Evolutionary conservation across 2,329 filamentous ascomycete species (phyloP).

Genomic region (Diplodia corticola): DNA sequence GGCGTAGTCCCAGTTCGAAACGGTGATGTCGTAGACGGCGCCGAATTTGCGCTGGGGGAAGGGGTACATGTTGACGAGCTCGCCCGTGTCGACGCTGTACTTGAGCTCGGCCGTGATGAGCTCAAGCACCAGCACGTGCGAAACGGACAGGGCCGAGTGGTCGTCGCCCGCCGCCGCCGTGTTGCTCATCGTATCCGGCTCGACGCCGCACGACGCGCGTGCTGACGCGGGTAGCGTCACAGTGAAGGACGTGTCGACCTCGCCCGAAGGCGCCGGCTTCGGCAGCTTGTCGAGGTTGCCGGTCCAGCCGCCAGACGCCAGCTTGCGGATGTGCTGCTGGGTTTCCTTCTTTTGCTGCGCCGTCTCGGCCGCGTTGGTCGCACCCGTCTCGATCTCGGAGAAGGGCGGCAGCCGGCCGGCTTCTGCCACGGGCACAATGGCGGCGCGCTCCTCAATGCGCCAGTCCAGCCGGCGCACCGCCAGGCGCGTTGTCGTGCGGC

Average conservation of each 20-base stretch:
- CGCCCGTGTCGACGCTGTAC: constrained; percentile 2
- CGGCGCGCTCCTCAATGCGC: constrained; percentile 2
- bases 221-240: not conserved
- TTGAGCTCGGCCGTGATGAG: constrained; percentile 12
- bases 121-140: constrained; percentile 11
- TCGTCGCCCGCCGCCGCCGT: not conserved
- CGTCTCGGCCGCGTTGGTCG: not conserved
- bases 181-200: not conserved
- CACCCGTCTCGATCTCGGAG: not conserved
- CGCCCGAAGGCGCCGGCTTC: not conserved
- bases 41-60: constrained; percentile 17
- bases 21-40: constrained; percentile 4
- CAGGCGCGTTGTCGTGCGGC: constrained; percentile 1
- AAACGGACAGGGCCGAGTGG: not conserved
- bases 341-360: not conserved
- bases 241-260: not conserved
- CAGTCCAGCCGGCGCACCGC: not conserved
- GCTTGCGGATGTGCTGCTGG: not conserved
- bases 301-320: not conserved
- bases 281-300: not conserved
- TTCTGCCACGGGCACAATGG: not conserved
- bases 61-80: constrained; percentile 12
- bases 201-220: not conserved
- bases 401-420: not conserved
- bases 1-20: not conserved